These are phyloP conservation scores for Barnettozyma californica DNA, from an alignment of 805 yeast species.

Conservation along the genomic window DNA sequence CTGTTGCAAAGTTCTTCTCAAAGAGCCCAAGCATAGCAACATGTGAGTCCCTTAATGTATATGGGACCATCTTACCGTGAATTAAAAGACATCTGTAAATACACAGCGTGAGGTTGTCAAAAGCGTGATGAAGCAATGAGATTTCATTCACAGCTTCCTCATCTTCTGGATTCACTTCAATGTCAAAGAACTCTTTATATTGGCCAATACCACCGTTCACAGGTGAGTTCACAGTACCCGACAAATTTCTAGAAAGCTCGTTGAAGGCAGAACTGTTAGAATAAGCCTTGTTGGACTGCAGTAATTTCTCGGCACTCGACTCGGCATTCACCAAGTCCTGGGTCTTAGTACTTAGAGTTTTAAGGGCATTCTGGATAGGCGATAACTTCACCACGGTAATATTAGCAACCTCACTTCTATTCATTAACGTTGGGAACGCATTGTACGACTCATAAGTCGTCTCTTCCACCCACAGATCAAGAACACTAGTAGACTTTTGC, in stretches of 20 bases:
- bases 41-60: conserved; percentile 56
- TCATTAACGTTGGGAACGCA: conserved; percentile 85
- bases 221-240: conserved; percentile 89
- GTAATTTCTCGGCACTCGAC: conserved; percentile 46
- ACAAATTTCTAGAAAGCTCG: conserved; percentile 62
- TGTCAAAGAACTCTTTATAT: conserved; percentile 62
- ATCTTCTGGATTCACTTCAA: conserved; percentile 26
- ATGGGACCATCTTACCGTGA: conserved; percentile 61
- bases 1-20: conserved; percentile 61
- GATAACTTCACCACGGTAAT: conserved; percentile 52
- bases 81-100: conserved; percentile 60
- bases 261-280: conserved; percentile 46
- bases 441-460: conserved; percentile 68
- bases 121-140: conserved; percentile 36
- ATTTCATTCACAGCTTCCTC: conserved; percentile 27
- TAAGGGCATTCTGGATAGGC: conserved; percentile 80
- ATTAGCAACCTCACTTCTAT: conserved; percentile 64
- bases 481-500: conserved; percentile 66
- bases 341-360: conserved; percentile 59
- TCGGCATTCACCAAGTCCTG: conserved; percentile 69
- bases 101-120: conserved; percentile 62
- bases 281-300: conserved; percentile 39
- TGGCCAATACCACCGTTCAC: conserved; percentile 91
- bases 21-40: conserved; percentile 57
- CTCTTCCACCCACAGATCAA: conserved; percentile 87